Evolutionary conservation across 1,284 basidiomycete species (phyloP).

Genomic region (Apiotrichum mycotoxinovorans): DNA sequence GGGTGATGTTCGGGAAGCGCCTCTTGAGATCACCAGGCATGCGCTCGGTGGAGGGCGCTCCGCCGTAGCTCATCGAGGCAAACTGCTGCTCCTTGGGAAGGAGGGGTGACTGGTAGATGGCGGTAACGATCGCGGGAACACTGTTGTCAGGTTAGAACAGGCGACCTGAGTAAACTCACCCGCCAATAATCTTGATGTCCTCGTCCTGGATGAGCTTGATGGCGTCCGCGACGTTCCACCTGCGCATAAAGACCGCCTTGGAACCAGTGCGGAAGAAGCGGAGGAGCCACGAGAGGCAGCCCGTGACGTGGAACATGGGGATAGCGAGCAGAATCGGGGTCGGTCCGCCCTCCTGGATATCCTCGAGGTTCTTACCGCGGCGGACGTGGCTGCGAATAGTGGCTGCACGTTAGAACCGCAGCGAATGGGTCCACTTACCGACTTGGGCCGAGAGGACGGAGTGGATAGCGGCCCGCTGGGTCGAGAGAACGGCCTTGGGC

Average conservation of each 20-base stretch:
- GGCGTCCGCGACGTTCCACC: conserved; percentile 36
- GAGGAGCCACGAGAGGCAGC: conserved; percentile 40
- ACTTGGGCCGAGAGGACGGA: conserved; percentile 8
- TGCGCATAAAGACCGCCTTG: conserved; percentile 36
- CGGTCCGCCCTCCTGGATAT: not conserved
- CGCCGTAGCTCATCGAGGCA: conserved; percentile 43
- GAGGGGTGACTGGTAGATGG: conserved; percentile 15
- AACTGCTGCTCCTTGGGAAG: conserved; percentile 16
- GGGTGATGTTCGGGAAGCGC: conserved; percentile 39
- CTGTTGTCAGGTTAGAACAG: conserved; percentile 28
- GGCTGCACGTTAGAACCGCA: not conserved
- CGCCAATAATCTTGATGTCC: conserved; percentile 34
- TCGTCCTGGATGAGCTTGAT: conserved; percentile 31
- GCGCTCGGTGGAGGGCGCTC: conserved; percentile 38
- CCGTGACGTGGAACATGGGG: conserved; percentile 47
- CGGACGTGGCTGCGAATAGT: conserved; percentile 7
- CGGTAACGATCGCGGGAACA: conserved; percentile 40
- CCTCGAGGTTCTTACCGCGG: conserved; percentile 4
- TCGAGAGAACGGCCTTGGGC: conserved; percentile 43
- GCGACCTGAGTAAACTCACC: conserved; percentile 13
- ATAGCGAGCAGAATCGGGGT: conserved; percentile 29
- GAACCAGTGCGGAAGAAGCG: conserved; percentile 33
- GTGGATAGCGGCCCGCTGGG: conserved; percentile 24
- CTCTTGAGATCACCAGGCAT: conserved; percentile 29
- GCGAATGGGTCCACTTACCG: not conserved